A percentile compares a stretch with the other conserved stretches of the same genome.
These are phyloP conservation scores for Termitomyces sp. DNA, from an alignment of 768 basidiomycete species.

Conservation along the genomic window DNA sequence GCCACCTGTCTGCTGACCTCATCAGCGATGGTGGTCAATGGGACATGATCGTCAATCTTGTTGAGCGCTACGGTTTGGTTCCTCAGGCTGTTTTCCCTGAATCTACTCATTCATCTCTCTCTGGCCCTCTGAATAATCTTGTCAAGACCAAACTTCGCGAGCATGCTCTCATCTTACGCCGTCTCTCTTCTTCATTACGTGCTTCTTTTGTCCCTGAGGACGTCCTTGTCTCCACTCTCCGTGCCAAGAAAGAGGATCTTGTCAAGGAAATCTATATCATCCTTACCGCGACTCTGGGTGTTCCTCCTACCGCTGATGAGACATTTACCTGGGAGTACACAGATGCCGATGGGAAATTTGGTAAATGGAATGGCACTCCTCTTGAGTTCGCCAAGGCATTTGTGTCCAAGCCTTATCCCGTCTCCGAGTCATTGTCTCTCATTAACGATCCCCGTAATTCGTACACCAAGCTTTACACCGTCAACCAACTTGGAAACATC, in stretches of 20 bases:
- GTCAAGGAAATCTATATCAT: constrained; percentile 83
- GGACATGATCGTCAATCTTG: constrained; percentile 77
- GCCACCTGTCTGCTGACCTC: constrained; percentile 70
- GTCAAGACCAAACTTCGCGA: constrained; percentile 92
- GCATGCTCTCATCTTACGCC: constrained; percentile 79
- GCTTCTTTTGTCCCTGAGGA: constrained; percentile 43
- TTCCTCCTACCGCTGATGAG: constrained; percentile 71
- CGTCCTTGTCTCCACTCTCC: constrained; percentile 50
- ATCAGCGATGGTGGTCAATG: constrained; percentile 93
- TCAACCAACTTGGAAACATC: constrained; percentile 90
- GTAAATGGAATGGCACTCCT: constrained; percentile 78
- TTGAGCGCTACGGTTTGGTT: constrained; percentile 79
- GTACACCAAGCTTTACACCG: constrained; percentile 82
- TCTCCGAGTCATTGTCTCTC: constrained; percentile 80
- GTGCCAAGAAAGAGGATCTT: constrained; percentile 82
- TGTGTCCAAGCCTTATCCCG: constrained; percentile 52
- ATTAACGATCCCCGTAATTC: constrained; percentile 93
- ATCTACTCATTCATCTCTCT: constrained; percentile 76
- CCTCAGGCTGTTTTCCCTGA: constrained; percentile 85
- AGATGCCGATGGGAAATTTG: constrained; percentile 71
- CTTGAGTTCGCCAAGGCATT: constrained; percentile 74
- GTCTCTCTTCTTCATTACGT: constrained; percentile 52
- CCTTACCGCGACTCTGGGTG: constrained; percentile 83
- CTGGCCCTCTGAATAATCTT: constrained; percentile 68
- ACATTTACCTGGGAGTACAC: constrained; percentile 89